Evolutionary conservation across 768 basidiomycete species (phyloP), one percentile per base, ranked within the genome.

Genomic region (button mushroom (Agaricus bisporus)): DNA sequence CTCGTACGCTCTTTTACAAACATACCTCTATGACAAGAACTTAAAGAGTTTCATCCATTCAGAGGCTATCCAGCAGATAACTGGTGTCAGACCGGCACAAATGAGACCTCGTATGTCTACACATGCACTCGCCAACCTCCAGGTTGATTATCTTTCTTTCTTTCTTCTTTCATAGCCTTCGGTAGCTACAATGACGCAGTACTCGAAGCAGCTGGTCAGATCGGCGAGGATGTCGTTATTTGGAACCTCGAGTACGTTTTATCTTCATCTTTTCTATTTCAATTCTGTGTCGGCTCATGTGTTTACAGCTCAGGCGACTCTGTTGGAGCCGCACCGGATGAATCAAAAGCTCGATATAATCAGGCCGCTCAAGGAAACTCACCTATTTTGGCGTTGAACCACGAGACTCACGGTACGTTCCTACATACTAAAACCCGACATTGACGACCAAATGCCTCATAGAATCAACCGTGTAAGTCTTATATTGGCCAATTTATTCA

Each of bases 201-300:
- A 15, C 58, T 60, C 7, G 46, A 58, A 22, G 67, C 58, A 14
- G 59, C 65, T 14, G 54, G 41, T 12, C 46, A 45, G 3, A 61
- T 62, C 26, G 63, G 62, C 6, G 66, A 69, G 51, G 57, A 53
- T 6, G 48, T 68, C 2, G 62, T 66, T 20, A 56, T 58, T 17
- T 70, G 70, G 69, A 67, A 70, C 56, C 60, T 69, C n/a, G 70
- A 69, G 70, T 70, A 41, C n/a, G 65, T 56, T 47, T 2, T 41
- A 29, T 22, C 22, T 22, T 22, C 3, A 29, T 18, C 39, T 18
- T 42, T 15, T 39, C 14, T 39, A 26, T 8, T 35, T 43, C 17
- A 37, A 11, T 12, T 7, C 26, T 41, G 12, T 42, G n/a, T 7
- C 43, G 29, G 41, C 22, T 39, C 26, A n/a, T 17, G 20, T 38